Base-by-base conservation (phyloP, 805 yeast species). In the Metschnikowia matae region DNA sequence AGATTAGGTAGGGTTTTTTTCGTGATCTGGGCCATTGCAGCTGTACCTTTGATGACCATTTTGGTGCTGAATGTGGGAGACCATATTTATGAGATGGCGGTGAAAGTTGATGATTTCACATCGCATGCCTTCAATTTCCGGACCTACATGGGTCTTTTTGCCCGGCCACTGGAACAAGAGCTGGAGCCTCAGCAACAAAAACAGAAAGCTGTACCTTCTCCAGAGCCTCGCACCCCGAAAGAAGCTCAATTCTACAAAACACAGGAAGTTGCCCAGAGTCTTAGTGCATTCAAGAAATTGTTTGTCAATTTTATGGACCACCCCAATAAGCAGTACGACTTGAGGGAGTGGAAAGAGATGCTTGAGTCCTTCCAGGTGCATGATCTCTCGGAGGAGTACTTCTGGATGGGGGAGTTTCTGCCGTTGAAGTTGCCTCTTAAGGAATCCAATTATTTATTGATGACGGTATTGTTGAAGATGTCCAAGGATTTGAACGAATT, bases 21-120 rank as follows among this genome's bases (percentile, higher is more conserved):
- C 59, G 81, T 87, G 6, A 67, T 82, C 8, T 90, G 96, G 96
- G 85, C 90, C 0, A 63, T 90, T 18, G 71, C 82, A 6, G 96
- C 96, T 0, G 84, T 90, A 20, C 97, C 97, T 1, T 71, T 89
- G 46, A 89, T 89, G 95, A 87, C 96, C 2, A 83, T 85, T 15
- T 73, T 89, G 49, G 81, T 89, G 37, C 83, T 91, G 1, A 82
- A 81, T 47, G 70, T 85, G 43, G 88, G 92, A 54, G 95, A 87
- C 62, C 70, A 79, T 15, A 57, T 82, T 6, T 70, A 78, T 62
- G 63, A 63, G 31, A 45, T 61, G 40, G 67, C 66, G 10, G 56
- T 56, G 32, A 42, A 48, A 29, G 40, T 61, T n/a, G 55, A 54
- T 34, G 15, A 32, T 11, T 44, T 49, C 7, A 36, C 53, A 2